phyloP scores from a whole-genome alignment of 768 basidiomycete genomes.

The Lyophyllum decastes region DNA sequence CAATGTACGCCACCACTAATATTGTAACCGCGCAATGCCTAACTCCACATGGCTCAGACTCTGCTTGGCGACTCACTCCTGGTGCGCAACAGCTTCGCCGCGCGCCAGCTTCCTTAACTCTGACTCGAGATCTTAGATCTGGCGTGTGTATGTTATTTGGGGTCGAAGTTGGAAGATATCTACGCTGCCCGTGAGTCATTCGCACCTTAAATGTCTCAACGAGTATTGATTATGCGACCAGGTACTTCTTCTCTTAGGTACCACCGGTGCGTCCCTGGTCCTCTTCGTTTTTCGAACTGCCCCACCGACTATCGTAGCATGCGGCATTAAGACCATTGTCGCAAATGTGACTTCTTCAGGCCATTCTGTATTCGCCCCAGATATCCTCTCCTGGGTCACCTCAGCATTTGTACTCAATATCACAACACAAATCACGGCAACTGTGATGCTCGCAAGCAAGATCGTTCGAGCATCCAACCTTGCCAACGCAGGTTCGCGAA shows the following conservation, averaged over 20 bases:
- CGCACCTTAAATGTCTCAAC: background rate
- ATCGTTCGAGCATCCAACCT: conserved; percentile 23
- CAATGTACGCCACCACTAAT: conserved; percentile 20
- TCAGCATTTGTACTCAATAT: conserved; percentile 28
- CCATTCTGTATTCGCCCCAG: conserved; percentile 26
- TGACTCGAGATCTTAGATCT: conserved; percentile 17
- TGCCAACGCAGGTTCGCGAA: conserved; percentile 3
- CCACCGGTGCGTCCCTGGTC: conserved; percentile 15
- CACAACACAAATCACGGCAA: conserved; percentile 26
- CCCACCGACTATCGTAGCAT: conserved; percentile 10
- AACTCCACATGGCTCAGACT: conserved; percentile 14
- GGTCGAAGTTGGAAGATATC: conserved; percentile 23
- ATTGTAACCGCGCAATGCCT: background rate
- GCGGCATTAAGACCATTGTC: conserved; percentile 27
- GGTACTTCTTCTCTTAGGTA: conserved; percentile 24
- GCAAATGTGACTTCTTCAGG: conserved; percentile 15
- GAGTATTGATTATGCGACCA: background rate
- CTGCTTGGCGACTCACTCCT: conserved; percentile 26
- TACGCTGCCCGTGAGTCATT: conserved; percentile 20
- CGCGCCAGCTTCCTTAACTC: background rate
- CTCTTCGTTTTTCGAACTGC: background rate
- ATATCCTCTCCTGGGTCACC: conserved; percentile 27
- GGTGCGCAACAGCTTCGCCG: conserved; percentile 12
- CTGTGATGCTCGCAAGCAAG: conserved; percentile 21
- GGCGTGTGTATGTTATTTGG: conserved; percentile 29